Evolutionary conservation across 1,139 yeast species (phyloP).

Genomic region (Candida mesenterica): DNA sequence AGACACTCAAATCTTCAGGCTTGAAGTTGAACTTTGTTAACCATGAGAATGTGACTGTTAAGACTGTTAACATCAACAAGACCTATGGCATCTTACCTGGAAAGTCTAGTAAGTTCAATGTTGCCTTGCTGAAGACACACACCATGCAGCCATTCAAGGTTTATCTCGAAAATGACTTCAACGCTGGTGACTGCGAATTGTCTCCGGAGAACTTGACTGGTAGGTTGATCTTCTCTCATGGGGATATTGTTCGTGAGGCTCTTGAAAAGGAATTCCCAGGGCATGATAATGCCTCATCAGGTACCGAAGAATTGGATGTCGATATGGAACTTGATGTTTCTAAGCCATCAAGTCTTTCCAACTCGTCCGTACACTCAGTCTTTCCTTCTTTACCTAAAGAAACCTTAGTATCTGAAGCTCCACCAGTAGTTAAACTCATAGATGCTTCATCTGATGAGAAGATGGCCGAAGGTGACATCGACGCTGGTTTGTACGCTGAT

Average conservation of each 20-base stretch:
- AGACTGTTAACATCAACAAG: slow-evolving; percentile 29
- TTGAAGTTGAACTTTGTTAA: slow-evolving; percentile 32
- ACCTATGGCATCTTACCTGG: slow-evolving; percentile 34
- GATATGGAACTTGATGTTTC: slow-evolving; percentile 1
- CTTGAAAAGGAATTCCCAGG: slow-evolving; percentile 1
- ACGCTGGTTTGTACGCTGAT: slow-evolving; percentile 15
- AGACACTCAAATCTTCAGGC: slow-evolving; percentile 30
- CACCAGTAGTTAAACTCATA: neutral
- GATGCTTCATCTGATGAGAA: slow-evolving; percentile 22
- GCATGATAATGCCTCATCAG: slow-evolving; percentile 3
- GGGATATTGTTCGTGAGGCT: slow-evolving; percentile 4
- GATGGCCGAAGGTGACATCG: slow-evolving; percentile 1
- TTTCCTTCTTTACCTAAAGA: slow-evolving; percentile 37
- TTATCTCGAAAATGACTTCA: slow-evolving; percentile 22
- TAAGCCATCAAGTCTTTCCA: neutral
- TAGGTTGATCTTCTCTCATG: slow-evolving; percentile 7
- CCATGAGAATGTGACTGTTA: slow-evolving; percentile 28
- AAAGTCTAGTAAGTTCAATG: slow-evolving; percentile 33
- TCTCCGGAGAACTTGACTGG: slow-evolving; percentile 28
- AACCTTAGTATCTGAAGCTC: slow-evolving; percentile 12
- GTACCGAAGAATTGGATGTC: slow-evolving; percentile 7
- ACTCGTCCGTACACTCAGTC: slow-evolving; percentile 24
- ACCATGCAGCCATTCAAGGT: slow-evolving; percentile 36
- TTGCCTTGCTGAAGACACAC: slow-evolving; percentile 32
- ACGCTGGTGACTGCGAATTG: slow-evolving; percentile 26